Evolutionary conservation across 164 flowering plant species (phyloP).

Genomic region (Berberis vulgaris): DNA sequence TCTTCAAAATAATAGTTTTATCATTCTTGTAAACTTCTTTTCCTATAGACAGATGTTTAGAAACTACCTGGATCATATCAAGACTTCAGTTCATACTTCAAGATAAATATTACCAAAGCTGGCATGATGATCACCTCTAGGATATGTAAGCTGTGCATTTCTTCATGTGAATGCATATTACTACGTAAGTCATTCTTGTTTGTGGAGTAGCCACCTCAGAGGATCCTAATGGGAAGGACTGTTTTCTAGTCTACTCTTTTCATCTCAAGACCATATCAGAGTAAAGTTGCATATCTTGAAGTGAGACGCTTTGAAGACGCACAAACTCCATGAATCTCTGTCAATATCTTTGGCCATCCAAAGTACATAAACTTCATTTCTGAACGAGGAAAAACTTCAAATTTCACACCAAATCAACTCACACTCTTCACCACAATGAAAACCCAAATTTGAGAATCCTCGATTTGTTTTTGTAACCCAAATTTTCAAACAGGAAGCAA

Average conservation of each 20-base stretch:
- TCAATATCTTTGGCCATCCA: background rate
- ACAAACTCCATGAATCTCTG: background rate
- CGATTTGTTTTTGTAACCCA: background rate
- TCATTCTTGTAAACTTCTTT: background rate
- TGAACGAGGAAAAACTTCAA: slow-evolving; percentile 2
- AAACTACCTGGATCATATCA: background rate
- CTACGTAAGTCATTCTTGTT: background rate
- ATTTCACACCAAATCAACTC: slow-evolving; percentile 2
- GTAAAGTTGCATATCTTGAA: background rate
- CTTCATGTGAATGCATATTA: background rate
- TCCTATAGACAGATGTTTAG: background rate
- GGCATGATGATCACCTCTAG: background rate
- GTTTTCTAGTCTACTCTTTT: background rate
- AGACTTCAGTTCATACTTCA: background rate
- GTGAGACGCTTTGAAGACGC: background rate
- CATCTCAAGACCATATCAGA: background rate
- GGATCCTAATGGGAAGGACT: background rate
- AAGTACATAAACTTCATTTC: background rate
- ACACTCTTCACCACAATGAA: slow-evolving; percentile 4
- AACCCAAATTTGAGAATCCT: slow-evolving; percentile 1
- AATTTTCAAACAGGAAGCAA: slow-evolving; percentile 5
- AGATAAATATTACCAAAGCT: background rate
- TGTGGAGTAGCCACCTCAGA: background rate
- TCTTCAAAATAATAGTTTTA: background rate
- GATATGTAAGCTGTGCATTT: background rate